Evolutionary conservation across 257 asterid genomes (phyloP).

Genomic region (Voacanga thouarsii): DNA sequence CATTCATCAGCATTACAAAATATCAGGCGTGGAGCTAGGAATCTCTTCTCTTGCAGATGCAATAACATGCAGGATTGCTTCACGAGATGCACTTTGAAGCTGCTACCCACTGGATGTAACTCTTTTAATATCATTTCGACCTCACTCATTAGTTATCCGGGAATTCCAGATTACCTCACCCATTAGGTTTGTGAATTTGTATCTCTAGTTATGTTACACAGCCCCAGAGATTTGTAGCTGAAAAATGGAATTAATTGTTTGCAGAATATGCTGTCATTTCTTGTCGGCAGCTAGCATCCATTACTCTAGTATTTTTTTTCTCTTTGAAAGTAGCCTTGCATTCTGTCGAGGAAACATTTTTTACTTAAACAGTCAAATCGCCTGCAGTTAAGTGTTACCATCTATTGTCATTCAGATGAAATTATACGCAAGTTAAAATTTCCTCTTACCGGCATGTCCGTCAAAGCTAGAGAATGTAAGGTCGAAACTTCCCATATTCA

Average conservation of each 20-base stretch:
- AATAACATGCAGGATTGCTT: slow-evolving; percentile 74
- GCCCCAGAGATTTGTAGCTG: neutral
- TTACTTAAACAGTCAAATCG: too few species aligned
- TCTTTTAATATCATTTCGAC: neutral
- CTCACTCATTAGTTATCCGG: neutral
- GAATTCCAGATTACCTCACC: neutral
- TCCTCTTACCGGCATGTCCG: too few species aligned
- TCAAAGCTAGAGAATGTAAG: too few species aligned
- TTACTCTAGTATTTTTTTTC: too few species aligned
- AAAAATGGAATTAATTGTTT: neutral
- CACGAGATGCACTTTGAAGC: slow-evolving; percentile 73
- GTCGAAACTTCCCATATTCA: too few species aligned
- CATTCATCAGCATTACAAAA: slow-evolving; percentile 68
- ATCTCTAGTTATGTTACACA: neutral
- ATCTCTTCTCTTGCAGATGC: slow-evolving; percentile 82
- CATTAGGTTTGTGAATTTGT: neutral
- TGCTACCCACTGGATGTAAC: neutral
- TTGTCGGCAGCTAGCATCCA: neutral
- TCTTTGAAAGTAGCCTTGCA: neutral
- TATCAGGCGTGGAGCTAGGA: slow-evolving; percentile 63
- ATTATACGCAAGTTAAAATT: too few species aligned
- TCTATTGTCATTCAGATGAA: too few species aligned
- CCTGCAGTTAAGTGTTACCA: too few species aligned
- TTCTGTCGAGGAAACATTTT: neutral
- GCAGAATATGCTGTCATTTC: neutral